These are phyloP conservation scores for Chenopodium album DNA, from an alignment of 148 eudicot genomes.

Conservation along the genomic window DNA sequence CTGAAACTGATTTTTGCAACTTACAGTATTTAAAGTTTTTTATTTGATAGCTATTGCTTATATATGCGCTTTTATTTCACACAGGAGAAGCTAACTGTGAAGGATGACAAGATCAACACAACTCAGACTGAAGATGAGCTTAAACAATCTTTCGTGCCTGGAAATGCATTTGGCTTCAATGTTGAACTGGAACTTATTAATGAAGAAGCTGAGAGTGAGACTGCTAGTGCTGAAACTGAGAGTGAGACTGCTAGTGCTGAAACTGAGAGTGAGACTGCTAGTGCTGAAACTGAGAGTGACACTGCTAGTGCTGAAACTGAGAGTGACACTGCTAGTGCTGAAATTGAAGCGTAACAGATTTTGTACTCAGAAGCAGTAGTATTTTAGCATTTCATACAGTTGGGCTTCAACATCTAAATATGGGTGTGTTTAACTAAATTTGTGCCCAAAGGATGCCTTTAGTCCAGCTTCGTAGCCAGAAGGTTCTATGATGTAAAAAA, in stretches of 20 bases:
- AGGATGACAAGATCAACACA: slow-evolving; percentile 68
- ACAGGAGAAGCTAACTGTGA: slow-evolving; percentile 67
- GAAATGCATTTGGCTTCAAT: slow-evolving; percentile 73
- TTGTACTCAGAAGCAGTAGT: not conserved
- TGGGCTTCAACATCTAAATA: not conserved
- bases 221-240: slow-evolving; percentile 13
- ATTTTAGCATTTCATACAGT: not conserved
- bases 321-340: not conserved
- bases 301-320: slow-evolving; percentile 12
- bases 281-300: slow-evolving; percentile 18
- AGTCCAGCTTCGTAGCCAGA: not conserved
- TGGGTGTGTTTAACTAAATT: not conserved
- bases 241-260: not conserved
- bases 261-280: too few relatives aligned
- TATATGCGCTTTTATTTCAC: slow-evolving; percentile 10
- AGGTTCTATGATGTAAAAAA: not conserved
- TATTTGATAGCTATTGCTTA: not conserved
- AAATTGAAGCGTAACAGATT: not conserved
- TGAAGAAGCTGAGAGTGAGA: slow-evolving; percentile 24
- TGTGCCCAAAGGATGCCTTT: not conserved
- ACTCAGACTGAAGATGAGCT: slow-evolving; percentile 71
- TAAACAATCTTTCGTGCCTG: slow-evolving; percentile 51
- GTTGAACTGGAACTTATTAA: slow-evolving; percentile 59
- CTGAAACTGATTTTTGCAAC: not conserved
- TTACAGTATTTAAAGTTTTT: not conserved